phyloP scores from a whole-genome alignment of 768 basidiomycete genomes.

The Rubroboletus satanas region DNA sequence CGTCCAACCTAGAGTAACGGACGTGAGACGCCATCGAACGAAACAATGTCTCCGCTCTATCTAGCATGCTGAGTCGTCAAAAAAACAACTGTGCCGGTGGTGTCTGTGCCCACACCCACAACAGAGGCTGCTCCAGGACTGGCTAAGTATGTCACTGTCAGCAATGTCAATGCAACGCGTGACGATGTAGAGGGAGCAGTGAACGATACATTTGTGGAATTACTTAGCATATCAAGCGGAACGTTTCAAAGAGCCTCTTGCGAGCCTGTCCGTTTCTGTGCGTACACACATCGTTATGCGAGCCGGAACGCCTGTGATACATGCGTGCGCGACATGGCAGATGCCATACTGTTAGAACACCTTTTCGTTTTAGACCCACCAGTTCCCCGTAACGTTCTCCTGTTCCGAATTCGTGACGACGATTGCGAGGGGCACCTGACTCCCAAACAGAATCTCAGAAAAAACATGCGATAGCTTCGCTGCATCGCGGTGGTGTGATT shows the following conservation, averaged over 20 bases:
- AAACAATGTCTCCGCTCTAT: no score
- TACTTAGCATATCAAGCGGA: background rate
- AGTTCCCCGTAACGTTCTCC: slow-evolving; percentile 1
- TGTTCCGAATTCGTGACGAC: slow-evolving; percentile 2
- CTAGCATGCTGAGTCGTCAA: no score
- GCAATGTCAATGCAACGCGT: no score
- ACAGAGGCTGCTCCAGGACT: background rate
- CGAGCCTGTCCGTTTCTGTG: background rate
- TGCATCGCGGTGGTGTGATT: background rate
- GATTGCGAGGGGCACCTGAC: slow-evolving; percentile 2
- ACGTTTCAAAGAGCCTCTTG: background rate
- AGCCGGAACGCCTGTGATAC: background rate
- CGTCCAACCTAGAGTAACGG: no score
- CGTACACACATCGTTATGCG: background rate
- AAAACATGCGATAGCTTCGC: slow-evolving; percentile 6
- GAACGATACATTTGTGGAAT: background rate
- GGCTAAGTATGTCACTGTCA: background rate
- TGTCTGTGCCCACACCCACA: background rate
- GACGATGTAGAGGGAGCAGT: background rate
- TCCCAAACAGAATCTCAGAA: slow-evolving; percentile 4
- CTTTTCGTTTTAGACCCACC: slow-evolving; percentile 1
- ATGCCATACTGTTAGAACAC: background rate
- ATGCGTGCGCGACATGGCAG: background rate
- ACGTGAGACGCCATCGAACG: no score
- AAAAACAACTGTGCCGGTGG: background rate